Evolutionary conservation across 2,329 filamentous ascomycete genomes (phyloP), one percentile per base, ranked within the genome.

Genomic region (Hysterium pulicare): DNA sequence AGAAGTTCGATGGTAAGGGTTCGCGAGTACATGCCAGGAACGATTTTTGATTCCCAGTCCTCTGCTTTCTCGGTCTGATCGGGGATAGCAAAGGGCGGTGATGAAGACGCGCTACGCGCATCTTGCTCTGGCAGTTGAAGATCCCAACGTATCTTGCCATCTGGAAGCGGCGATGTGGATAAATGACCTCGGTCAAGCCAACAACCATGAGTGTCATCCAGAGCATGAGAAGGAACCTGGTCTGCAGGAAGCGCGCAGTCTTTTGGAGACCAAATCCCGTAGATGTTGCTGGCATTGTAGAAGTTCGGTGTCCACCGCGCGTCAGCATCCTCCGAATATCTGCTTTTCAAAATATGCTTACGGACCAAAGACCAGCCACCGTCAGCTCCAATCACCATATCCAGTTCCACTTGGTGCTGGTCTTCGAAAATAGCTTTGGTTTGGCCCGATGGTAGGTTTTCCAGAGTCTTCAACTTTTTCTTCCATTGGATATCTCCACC

Each of bases 401-500:
- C 20, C 15, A 24, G 10, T 15, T n/a, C n/a, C 10, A n/a, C 10
- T 22, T 38, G 17, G 7, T 38, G 19, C 11, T n/a, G 2, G 22
- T 38, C 35, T 10, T 21, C 35, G 22, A 38, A 22, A n/a, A 21
- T 6, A 13, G 22, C 35, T 23, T 24, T 38, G 7, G 8, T 24
- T n/a, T n/a, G 21, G 7, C 35, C 35, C 13, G 16, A 21, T 15
- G 35, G 35, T n/a, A 24, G 35, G 35, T 10, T 10, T 24, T 38
- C 19, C 10, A 38, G 16, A 13, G 35, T 7, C 7, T 24, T 15
- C 15, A 38, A 24, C 13, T 21, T 7, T 6, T 38, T 38, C 5
- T 24, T 24, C 35, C 35, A 38, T 11, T n/a, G n/a, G 16, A 38
- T 38, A n/a, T 38, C 35, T 2, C 35, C 35, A 24, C 35, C 35